phyloP scores from a whole-genome alignment of 1,284 basidiomycete genomes.

The Lignosus rhinocerotis region DNA sequence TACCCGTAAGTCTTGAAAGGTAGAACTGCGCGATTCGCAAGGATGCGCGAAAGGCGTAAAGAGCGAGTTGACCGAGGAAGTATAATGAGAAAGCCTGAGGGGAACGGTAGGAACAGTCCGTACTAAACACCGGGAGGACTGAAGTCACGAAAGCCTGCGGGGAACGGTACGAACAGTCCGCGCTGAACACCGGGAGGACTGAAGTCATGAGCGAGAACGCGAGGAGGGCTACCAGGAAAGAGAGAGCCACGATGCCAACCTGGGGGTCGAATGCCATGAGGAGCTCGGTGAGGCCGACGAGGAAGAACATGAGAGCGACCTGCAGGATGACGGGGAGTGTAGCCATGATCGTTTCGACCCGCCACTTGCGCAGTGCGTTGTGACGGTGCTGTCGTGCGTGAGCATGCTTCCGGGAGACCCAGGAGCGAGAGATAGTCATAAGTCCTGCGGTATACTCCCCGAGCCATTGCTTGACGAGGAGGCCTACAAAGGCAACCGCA shows the following conservation, averaged over 20 bases:
- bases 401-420: conserved; percentile 3
- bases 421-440: not conserved
- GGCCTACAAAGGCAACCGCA: not conserved
- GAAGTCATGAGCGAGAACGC: not conserved
- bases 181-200: not conserved
- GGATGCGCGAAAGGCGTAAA: not conserved
- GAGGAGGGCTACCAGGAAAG: conserved; percentile 11
- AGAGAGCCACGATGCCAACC: conserved; percentile 17
- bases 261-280: conserved; percentile 20
- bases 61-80: not conserved
- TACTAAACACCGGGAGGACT: not conserved
- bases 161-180: conserved; percentile 20
- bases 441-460: not conserved
- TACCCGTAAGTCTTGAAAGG: not conserved
- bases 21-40: not conserved
- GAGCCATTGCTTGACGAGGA: conserved; percentile 8
- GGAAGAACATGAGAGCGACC: conserved; percentile 24
- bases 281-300: conserved; percentile 18
- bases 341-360: conserved; percentile 20
- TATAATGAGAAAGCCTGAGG: conserved; percentile 20
- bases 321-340: conserved; percentile 27
- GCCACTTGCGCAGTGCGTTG: conserved; percentile 25
- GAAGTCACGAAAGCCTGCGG: conserved; percentile 19
- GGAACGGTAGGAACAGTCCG: conserved; percentile 20
- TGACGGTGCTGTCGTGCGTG: conserved; percentile 26